Conservation (phyloP, 176 grass and related monocot species). For the Lolium perenne region DNA sequence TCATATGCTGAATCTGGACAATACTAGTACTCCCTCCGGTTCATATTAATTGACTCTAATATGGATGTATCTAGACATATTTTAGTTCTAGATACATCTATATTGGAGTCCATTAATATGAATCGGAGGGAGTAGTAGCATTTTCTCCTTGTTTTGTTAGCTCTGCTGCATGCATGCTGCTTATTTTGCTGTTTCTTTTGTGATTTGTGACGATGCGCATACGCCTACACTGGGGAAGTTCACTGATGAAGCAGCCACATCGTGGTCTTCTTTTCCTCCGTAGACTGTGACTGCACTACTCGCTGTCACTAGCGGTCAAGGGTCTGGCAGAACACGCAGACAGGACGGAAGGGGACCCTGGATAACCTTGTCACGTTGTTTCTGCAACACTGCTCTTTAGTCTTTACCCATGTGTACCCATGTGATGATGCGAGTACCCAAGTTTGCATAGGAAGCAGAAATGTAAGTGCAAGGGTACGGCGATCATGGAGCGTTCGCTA, state of each 20-base stretch:
- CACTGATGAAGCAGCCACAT: neutral
- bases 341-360: constrained; percentile 17
- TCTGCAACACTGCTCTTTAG: neutral
- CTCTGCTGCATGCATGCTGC: neutral
- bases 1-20: too few species aligned
- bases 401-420: neutral
- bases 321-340: neutral
- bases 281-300: neutral
- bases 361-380: constrained; percentile 2
- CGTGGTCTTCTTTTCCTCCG: neutral
- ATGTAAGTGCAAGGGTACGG: neutral
- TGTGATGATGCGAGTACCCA: neutral
- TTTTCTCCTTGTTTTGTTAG: too few species aligned
- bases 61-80: too few species aligned
- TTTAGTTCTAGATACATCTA: too few species aligned
- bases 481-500: neutral
- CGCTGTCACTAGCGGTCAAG: neutral
- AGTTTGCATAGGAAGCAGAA: neutral
- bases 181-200: neutral
- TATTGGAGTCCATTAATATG: too few species aligned
- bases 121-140: too few species aligned
- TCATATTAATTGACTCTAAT: too few species aligned
- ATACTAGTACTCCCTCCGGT: too few species aligned
- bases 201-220: neutral
- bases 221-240: neutral